Evolutionary conservation across 1,139 yeast species (phyloP).

Genomic region (Pichia sp.): DNA sequence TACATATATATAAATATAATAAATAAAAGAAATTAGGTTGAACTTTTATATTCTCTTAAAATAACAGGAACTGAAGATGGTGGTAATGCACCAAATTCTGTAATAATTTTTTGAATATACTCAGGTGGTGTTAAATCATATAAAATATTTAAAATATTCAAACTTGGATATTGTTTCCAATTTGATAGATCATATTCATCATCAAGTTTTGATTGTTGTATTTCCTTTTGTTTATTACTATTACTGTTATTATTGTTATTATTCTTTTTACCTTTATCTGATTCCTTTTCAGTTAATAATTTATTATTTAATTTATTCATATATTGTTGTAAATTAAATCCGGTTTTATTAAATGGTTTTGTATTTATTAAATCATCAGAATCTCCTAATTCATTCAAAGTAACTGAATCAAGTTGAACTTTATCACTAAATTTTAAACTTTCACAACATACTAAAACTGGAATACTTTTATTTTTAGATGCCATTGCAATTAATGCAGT

Average conservation of each 20-base stretch:
- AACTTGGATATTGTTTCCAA: slow-evolving; percentile 58
- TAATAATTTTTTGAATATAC: slow-evolving; percentile 86
- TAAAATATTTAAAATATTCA: slow-evolving; percentile 77
- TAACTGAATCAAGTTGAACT: slow-evolving; percentile 91
- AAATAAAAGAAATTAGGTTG: slow-evolving; percentile 20
- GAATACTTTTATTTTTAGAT: slow-evolving; percentile 81
- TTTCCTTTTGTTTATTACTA: slow-evolving; percentile 16
- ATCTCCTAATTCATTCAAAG: slow-evolving; percentile 87
- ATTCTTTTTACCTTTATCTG: slow-evolving; percentile 21
- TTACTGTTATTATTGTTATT: slow-evolving; percentile 21
- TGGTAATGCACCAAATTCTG: slow-evolving; percentile 94
- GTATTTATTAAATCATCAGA: slow-evolving; percentile 60
- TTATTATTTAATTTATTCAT: slow-evolving; percentile 39
- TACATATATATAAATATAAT: not conserved
- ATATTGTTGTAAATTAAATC: slow-evolving; percentile 62
- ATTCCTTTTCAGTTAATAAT: slow-evolving; percentile 16
- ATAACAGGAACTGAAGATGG: slow-evolving; percentile 97
- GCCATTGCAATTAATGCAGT: slow-evolving; percentile 91
- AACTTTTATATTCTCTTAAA: slow-evolving; percentile 78
- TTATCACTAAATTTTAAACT: slow-evolving; percentile 91
- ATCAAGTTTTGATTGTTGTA: slow-evolving; percentile 15
- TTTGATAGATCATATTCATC: slow-evolving; percentile 43
- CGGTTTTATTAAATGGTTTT: slow-evolving; percentile 55
- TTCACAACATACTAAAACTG: slow-evolving; percentile 93
- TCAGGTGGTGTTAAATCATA: slow-evolving; percentile 95